Evolutionary conservation across 768 basidiomycete species (phyloP).

Genomic region (Lentinula detonsa): DNA sequence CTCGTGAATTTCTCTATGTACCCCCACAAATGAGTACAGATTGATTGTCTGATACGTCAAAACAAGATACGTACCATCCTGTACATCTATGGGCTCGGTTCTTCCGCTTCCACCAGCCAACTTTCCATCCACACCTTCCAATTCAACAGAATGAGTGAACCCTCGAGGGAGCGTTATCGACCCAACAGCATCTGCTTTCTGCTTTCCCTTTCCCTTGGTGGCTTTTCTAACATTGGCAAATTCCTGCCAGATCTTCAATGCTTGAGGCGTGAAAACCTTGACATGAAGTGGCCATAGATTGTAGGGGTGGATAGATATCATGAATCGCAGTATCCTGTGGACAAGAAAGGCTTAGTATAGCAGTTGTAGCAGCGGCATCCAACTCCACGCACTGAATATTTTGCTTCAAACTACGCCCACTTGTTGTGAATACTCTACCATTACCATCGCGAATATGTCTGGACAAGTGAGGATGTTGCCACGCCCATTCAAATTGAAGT

Average conservation of each 20-base stretch:
- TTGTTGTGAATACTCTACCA: constrained; percentile 32
- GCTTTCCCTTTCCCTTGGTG: not conserved
- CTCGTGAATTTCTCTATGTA: constrained; percentile 41
- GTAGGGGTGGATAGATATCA: constrained; percentile 65
- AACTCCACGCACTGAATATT: constrained; percentile 38
- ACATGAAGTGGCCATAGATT: constrained; percentile 68
- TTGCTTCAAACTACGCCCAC: constrained; percentile 27
- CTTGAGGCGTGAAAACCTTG: constrained; percentile 66
- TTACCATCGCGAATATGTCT: constrained; percentile 50
- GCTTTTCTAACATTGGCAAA: not conserved
- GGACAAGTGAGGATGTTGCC: constrained; percentile 73
- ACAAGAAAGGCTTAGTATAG: constrained; percentile 1
- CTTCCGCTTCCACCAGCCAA: constrained; percentile 49
- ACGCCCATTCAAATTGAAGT: constrained; percentile 79
- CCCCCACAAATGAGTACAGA: not conserved
- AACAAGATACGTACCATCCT: constrained; percentile 39
- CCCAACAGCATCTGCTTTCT: not conserved
- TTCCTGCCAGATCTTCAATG: constrained; percentile 45
- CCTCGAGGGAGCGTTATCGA: constrained; percentile 40
- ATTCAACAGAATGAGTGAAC: constrained; percentile 44
- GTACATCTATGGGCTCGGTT: constrained; percentile 46
- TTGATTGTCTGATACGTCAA: not conserved
- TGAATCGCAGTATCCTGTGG: constrained; percentile 51
- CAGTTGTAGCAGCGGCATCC: not conserved
- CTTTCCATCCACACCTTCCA: constrained; percentile 69